Conservation (phyloP, 2,329 filamentous ascomycete species). For the Knufia fluminis region DNA sequence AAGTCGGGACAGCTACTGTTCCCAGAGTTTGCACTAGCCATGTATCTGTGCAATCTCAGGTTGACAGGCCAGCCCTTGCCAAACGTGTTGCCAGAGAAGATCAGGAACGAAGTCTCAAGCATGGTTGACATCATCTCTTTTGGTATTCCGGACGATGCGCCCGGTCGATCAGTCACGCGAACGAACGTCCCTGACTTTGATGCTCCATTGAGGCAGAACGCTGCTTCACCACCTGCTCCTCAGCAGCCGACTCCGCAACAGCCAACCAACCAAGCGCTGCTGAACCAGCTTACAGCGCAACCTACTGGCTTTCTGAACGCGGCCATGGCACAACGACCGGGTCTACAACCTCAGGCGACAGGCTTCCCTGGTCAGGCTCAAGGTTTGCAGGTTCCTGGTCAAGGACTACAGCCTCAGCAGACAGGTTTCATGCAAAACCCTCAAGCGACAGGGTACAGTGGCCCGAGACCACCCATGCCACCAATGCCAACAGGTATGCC, state of each 20-base stretch:
- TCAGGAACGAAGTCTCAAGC: slow-evolving; percentile 94
- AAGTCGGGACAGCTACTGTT: slow-evolving; percentile 94
- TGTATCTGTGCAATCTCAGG: slow-evolving; percentile 96
- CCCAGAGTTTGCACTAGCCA: slow-evolving; percentile 91
- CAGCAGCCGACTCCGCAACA: slow-evolving; percentile 64
- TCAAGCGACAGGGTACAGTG: slow-evolving; percentile 69
- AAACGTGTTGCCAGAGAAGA: slow-evolving; percentile 63
- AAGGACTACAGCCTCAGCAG: slow-evolving; percentile 52
- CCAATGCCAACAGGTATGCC: slow-evolving; percentile 71
- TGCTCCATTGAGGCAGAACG: slow-evolving; percentile 42
- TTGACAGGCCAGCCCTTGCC: slow-evolving; percentile 80
- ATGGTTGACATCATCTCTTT: slow-evolving; percentile 99
- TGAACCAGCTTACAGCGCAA: slow-evolving; percentile 48
- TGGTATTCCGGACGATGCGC: slow-evolving; percentile 66
- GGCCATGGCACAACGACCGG: slow-evolving; percentile 57
- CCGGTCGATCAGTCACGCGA: slow-evolving; percentile 41
- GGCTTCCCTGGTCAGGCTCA: slow-evolving; percentile 28
- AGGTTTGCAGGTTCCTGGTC: slow-evolving; percentile 39
- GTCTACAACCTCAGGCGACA: slow-evolving; percentile 38
- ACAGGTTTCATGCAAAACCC: slow-evolving; percentile 64
- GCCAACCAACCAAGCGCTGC: slow-evolving; percentile 56
- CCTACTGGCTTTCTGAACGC: slow-evolving; percentile 46
- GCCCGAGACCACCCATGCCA: slow-evolving; percentile 68
- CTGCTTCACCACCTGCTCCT: slow-evolving; percentile 40
- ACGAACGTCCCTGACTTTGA: slow-evolving; percentile 65